phyloP scores from a whole-genome alignment of 768 basidiomycete genomes.

The Mycena venus region DNA sequence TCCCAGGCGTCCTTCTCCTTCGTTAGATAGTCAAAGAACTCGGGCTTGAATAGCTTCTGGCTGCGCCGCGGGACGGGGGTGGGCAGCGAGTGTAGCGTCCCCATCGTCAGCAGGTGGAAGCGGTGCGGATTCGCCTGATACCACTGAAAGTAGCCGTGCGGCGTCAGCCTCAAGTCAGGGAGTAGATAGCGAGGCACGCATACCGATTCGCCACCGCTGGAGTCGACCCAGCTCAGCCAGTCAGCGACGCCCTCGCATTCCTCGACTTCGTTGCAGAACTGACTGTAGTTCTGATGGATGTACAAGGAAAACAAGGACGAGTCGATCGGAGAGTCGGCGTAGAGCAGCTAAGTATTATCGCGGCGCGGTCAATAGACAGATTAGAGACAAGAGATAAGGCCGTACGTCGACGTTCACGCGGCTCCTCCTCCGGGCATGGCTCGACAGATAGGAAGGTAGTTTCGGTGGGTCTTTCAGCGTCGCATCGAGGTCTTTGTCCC shows the following conservation, averaged over 20 bases:
- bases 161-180: background rate
- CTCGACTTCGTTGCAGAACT: conserved; percentile 85
- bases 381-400: background rate
- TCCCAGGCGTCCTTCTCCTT: conserved; percentile 73
- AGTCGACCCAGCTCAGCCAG: conserved; percentile 83
- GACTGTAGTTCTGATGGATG: conserved; percentile 93
- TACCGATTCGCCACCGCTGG: conserved; percentile 74
- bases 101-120: conserved; percentile 88
- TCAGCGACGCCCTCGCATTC: conserved; percentile 80
- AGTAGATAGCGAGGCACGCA: conserved; percentile 35
- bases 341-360: conserved; percentile 67
- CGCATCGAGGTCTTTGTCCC: conserved; percentile 69
- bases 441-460: conserved; percentile 70
- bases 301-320: conserved; percentile 90
- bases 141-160: conserved; percentile 57
- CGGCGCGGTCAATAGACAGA: background rate
- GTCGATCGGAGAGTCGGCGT: conserved; percentile 91
- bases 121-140: conserved; percentile 82
- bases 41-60: conserved; percentile 91
- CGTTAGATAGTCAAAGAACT: conserved; percentile 78
- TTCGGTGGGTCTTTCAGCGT: conserved; percentile 65
- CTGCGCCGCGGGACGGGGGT: conserved; percentile 82
- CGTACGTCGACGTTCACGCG: conserved; percentile 83
- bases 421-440: conserved; percentile 76
- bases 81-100: conserved; percentile 89